Percentiles rank a stretch among this genome's conserved stretches.
Conservation (phyloP, 768 basidiomycete genomes). For the Agrocybe pediades region DNA sequence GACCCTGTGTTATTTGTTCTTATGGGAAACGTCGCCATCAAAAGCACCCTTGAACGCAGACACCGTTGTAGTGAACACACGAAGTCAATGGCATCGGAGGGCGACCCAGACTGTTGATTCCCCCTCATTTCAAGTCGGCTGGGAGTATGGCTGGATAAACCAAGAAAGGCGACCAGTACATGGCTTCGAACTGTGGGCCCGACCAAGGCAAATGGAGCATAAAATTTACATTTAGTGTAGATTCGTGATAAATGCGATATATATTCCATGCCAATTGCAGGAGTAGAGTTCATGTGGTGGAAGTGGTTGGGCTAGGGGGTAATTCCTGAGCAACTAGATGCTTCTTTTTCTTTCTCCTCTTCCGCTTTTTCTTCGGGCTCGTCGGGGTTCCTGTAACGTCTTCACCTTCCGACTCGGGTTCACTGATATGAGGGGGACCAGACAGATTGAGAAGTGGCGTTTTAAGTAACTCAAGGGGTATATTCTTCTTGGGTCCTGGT, state of each 20-base stretch:
- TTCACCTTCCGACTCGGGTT: constrained; percentile 33
- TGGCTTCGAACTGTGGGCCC: too few relatives aligned
- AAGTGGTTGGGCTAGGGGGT: not conserved
- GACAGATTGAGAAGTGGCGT: constrained; percentile 57
- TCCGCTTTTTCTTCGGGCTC: constrained; percentile 55
- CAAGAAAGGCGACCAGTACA: too few relatives aligned
- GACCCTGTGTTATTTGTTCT: constrained; percentile 22
- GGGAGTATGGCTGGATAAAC: too few relatives aligned
- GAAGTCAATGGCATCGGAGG: not conserved
- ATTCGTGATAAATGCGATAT: too few relatives aligned
- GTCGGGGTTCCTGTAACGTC: constrained; percentile 14
- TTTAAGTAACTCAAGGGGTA: constrained; percentile 28
- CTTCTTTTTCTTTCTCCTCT: constrained; percentile 56
- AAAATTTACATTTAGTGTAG: too few relatives aligned
- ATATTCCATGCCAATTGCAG: too few relatives aligned
- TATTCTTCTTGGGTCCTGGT: constrained; percentile 9
- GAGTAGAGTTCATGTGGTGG: too few relatives aligned
- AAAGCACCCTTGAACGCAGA: constrained; percentile 18
- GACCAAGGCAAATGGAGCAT: too few relatives aligned
- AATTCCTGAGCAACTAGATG: constrained; percentile 22
- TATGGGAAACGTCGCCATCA: constrained; percentile 23
- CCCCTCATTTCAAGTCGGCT: too few relatives aligned
- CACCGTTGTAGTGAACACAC: not conserved
- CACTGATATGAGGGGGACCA: constrained; percentile 40
- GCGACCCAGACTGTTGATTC: not conserved